Evolutionary conservation across 495 filamentous ascomycete species (phyloP).

Genomic region (Trichoderma asperelloides): DNA sequence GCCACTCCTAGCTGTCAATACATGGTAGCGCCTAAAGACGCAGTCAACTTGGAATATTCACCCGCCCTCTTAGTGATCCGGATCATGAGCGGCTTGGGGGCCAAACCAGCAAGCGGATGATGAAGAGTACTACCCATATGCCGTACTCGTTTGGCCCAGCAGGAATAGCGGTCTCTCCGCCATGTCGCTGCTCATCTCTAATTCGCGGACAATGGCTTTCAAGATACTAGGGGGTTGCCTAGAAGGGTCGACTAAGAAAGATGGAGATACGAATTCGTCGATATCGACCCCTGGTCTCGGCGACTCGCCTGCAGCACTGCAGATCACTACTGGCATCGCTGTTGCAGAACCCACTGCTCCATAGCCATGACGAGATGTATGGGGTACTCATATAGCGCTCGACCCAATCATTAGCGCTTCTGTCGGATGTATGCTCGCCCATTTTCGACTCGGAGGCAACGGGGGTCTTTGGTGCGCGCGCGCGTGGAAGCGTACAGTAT

Average conservation of each 20-base stretch:
- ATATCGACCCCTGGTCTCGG: neutral
- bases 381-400: neutral
- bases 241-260: neutral
- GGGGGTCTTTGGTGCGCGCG: neutral
- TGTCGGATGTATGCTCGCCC: neutral
- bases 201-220: neutral
- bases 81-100: too few relatives aligned
- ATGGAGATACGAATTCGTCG: neutral
- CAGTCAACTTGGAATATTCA: too few relatives aligned
- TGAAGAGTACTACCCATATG: too few relatives aligned
- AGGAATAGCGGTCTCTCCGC: neutral
- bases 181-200: neutral
- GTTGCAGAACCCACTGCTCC: neutral
- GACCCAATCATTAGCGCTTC: neutral
- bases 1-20: too few relatives aligned
- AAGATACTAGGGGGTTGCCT: neutral
- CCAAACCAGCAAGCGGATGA: neutral
- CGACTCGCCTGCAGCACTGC: slow-evolving; percentile 4
- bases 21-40: too few relatives aligned
- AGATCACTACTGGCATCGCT: neutral
- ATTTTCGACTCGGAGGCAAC: neutral
- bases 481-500: neutral
- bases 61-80: too few relatives aligned
- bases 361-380: neutral
- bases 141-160: neutral